Conservation (phyloP, 202 grass and related monocot genomes). For the Dendrocalamus latiflorus region DNA sequence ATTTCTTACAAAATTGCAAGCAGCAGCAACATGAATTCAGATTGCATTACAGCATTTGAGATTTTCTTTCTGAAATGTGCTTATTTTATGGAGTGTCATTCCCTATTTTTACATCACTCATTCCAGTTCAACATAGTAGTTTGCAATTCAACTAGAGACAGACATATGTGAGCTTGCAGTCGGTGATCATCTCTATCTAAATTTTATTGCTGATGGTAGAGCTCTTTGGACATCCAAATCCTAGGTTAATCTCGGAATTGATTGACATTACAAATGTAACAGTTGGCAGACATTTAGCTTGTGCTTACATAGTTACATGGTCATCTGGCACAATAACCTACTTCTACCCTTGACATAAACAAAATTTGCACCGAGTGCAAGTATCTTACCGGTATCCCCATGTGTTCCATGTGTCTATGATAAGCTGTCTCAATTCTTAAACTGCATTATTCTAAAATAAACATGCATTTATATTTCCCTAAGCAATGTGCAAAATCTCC, state of each 20-base stretch:
- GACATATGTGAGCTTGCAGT: too few relatives aligned
- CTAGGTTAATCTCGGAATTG: background rate
- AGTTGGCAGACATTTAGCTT: background rate
- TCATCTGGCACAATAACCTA: background rate
- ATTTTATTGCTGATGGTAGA: too few relatives aligned
- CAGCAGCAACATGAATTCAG: background rate
- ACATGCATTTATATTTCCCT: background rate
- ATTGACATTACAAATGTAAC: background rate
- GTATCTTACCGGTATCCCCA: background rate
- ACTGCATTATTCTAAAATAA: background rate
- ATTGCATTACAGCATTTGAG: background rate
- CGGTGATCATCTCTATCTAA: too few relatives aligned
- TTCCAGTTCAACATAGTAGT: background rate
- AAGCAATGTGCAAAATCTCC: background rate
- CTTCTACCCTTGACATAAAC: background rate
- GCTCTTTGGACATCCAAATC: background rate
- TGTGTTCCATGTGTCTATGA: background rate
- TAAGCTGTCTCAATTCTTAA: background rate
- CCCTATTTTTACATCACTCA: background rate
- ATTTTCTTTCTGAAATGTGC: background rate
- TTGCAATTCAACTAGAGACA: too few relatives aligned
- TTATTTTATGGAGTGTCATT: background rate
- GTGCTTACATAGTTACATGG: background rate
- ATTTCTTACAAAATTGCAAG: background rate
- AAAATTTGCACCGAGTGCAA: background rate